Base-by-base conservation (phyloP, 2,329 filamentous ascomycete species). In the Xylariaceae sp. region DNA sequence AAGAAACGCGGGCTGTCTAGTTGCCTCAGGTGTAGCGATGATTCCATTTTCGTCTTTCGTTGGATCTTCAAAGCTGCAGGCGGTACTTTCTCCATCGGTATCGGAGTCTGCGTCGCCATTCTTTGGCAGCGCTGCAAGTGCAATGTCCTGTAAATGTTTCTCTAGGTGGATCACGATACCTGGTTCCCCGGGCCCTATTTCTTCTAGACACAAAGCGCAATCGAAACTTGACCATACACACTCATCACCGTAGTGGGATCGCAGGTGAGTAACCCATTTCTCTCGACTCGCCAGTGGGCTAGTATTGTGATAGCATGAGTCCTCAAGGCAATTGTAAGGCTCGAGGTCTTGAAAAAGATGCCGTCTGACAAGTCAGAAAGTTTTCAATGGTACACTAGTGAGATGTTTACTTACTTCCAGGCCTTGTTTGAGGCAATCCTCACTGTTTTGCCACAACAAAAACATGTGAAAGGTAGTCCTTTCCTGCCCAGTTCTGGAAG, bases 121-220 rank as follows among this genome's bases (percentile, higher is more conserved):
- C n/a, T 42, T 48, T 22, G 38, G 46, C 22, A 48, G 22, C 16
- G 46, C 38, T 10, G 46, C n/a, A 33, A 48, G 46, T 5, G 46
- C 46, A 14, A 48, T 48, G 31, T 42, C 38, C 6, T 48, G 46
- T n/a, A 48, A 42, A 14, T 48, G 46, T 22, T 42, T 48, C 39
- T 42, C 46, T 13, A 48, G 38, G 28, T 48, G 46, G 16, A 42
- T 42, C 13, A 31, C 42, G 3, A 48, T 40, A 31, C 36, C 36
- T 36, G 46, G 38, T 18, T 42, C 39, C 2, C 46, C 46, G 6
- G 41, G n/a, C 22, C 46, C 46, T 22, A 40, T 48, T 18, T 48
- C 46, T 14, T 48, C 38, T 1, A 48, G 39, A 42, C 46, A 48
- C 16, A 48, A 33, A 40, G 16, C 36, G 36, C 46, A 48, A 16